Percentiles rank a stretch among this genome's conserved stretches.
Evolutionary conservation across 345 rosid genomes (phyloP).

Genomic region (Microthlaspi erraticum): DNA sequence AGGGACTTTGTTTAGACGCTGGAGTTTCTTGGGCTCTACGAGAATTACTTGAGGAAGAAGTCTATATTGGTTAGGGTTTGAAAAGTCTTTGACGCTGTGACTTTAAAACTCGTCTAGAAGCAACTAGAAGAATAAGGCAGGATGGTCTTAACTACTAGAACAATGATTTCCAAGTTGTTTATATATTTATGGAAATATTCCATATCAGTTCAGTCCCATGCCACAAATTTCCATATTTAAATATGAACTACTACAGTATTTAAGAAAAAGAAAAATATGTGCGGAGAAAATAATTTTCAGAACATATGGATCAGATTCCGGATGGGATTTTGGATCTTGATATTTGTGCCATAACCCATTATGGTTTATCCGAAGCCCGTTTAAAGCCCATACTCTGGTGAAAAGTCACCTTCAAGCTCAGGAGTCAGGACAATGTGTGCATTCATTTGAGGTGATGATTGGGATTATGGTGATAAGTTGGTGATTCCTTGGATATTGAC

Average conservation of each 20-base stretch:
- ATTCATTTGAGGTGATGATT: not conserved
- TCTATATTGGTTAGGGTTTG: conserved; percentile 14
- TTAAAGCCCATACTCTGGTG: not conserved
- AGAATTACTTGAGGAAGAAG: conserved; percentile 39
- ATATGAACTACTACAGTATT: not conserved
- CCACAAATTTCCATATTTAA: not conserved
- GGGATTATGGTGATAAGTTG: not conserved
- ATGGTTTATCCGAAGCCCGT: not conserved
- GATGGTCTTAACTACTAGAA: not conserved
- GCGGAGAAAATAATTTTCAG: too few species aligned
- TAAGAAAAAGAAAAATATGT: too few species aligned
- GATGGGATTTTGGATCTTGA: not conserved
- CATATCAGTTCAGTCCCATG: not conserved
- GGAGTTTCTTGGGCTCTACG: conserved; percentile 33
- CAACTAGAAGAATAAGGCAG: conserved; percentile 18
- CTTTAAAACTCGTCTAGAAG: conserved; percentile 26
- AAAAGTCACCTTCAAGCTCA: not conserved
- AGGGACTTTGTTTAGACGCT: conserved; percentile 9
- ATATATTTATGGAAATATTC: conserved; percentile 12
- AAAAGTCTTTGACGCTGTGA: conserved; percentile 26
- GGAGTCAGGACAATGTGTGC: not conserved
- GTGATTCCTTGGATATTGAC: not conserved
- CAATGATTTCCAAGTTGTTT: not conserved
- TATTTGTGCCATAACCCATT: conserved; percentile 1
- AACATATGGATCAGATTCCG: not conserved